A percentile compares a stretch with the other conserved stretches of the same genome.
phyloP scores from a whole-genome alignment of 208 protist species.

The Trichomonas vaginalis region DNA sequence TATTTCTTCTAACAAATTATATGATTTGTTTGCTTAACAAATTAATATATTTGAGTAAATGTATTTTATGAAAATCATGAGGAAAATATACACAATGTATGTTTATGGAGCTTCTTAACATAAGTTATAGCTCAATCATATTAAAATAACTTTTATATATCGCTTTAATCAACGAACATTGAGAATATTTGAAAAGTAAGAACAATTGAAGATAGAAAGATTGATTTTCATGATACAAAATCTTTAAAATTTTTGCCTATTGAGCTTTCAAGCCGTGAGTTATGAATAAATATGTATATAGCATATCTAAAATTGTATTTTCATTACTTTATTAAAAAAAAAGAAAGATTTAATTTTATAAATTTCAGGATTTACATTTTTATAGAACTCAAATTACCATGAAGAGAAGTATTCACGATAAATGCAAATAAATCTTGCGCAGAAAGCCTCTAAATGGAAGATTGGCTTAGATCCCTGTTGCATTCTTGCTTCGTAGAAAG shows the following conservation, averaged over 20 bases:
- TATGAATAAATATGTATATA: neutral
- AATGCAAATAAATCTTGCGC: slow-evolving; percentile 62
- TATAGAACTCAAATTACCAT: neutral
- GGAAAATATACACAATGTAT: neutral
- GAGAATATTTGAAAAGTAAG: too few relatives aligned
- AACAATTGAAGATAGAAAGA: too few relatives aligned
- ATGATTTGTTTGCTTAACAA: neutral
- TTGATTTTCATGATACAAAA: neutral
- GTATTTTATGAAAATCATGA: neutral
- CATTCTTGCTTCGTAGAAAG: neutral
- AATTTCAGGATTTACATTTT: neutral
- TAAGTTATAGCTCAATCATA: neutral
- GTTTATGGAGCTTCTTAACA: neutral
- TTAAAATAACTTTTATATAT: too few relatives aligned
- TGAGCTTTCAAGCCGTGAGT: neutral
- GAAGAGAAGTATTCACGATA: slow-evolving; percentile 32
- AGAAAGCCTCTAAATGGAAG: slow-evolving; percentile 93
- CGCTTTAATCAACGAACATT: too few relatives aligned
- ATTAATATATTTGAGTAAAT: neutral
- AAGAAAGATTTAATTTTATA: neutral
- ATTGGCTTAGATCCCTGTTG: slow-evolving; percentile 77
- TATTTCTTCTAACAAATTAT: neutral
- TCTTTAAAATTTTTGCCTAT: neutral
- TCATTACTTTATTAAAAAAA: neutral
- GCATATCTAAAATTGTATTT: neutral